A percentile compares a stretch with the other conserved stretches of the same genome.
Conservation (phyloP, 495 filamentous ascomycete genomes). For the Penicillium bialowiezense region DNA sequence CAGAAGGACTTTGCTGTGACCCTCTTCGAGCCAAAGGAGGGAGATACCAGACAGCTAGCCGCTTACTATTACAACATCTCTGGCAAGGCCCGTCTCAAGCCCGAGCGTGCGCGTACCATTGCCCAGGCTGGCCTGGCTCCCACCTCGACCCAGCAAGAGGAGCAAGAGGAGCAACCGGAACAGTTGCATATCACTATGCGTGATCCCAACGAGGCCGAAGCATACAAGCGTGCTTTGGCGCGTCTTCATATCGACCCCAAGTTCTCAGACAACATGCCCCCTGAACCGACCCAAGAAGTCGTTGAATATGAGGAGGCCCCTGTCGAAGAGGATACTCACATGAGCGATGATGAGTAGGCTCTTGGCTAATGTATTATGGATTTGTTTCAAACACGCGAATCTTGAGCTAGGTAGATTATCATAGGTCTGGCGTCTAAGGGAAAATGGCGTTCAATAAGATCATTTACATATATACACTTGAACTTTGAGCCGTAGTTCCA, state of each 20-base stretch:
- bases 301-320: constrained; percentile 7
- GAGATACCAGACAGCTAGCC: constrained; percentile 54
- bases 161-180: constrained; percentile 47
- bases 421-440: constrained; percentile 9
- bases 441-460: constrained; percentile 4
- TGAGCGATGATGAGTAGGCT: constrained; percentile 20
- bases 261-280: constrained; percentile 38
- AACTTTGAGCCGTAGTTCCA: too few species aligned
- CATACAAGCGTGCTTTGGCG: constrained; percentile 45
- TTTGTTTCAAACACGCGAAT: constrained; percentile 5
- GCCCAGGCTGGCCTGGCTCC: constrained; percentile 45
- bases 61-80: constrained; percentile 91
- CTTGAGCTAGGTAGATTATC: constrained; percentile 4
- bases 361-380: constrained; percentile 4
- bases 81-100: constrained; percentile 62
- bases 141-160: constrained; percentile 28
- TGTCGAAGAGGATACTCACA: constrained; percentile 21
- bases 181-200: constrained; percentile 52
- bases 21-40: constrained; percentile 58
- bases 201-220: constrained; percentile 52
- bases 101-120: constrained; percentile 51
- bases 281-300: constrained; percentile 27
- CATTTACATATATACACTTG: too few species aligned
- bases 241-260: constrained; percentile 44
- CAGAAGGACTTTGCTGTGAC: constrained; percentile 58